Evolutionary conservation across 441 rosid species (phyloP), one percentile per base, ranked within the genome.

Genomic region (Geranium incanum): DNA sequence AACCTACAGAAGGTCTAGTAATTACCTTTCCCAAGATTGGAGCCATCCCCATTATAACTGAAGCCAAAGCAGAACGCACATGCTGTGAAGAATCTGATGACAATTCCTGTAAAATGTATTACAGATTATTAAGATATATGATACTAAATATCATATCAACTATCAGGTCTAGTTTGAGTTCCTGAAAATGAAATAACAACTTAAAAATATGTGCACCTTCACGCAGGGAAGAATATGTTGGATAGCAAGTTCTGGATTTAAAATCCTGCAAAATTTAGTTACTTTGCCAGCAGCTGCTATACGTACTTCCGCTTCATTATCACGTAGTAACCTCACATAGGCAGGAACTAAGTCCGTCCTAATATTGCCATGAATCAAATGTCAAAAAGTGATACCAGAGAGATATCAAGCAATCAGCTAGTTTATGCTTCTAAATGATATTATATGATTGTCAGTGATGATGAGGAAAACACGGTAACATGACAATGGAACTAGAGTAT

Each of bases 31-130:
- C 99, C 69, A 95, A 84, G 73, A 90, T 84, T 38, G 98, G 97
- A 23, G 99, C 97, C 99, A 92, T 95, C 68, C 99, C 99, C 99
- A 95, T 95, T 82, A 95, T 92, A 57, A 95, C 97, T 38, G 99
- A 92, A 79, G 99, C 99, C 80, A 95, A 82, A 72, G 97, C 97
- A 73, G 99, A 90, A 43, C 99, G 97, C 43, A 95, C 98, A 82
- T 92, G 97, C 80, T 92, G 99, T 50, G 99, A 92, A 37, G 97
- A 92, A 86, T 95, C 99, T 6, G 99, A 74, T 9, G 99, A 92
- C 79, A 95, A 72, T 72, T 95, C 99, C 99, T 92, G 75, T 72
- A 81, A 62, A 59, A 62, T 3, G 37, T 23, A 23, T 23, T 21
- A 36, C 16, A 66, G 21, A 60, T 6, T 7, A 43, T 57, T 60